phyloP scores from a whole-genome alignment of 2,329 filamentous ascomycete species.

The Neopestalotiopsis sp. region DNA sequence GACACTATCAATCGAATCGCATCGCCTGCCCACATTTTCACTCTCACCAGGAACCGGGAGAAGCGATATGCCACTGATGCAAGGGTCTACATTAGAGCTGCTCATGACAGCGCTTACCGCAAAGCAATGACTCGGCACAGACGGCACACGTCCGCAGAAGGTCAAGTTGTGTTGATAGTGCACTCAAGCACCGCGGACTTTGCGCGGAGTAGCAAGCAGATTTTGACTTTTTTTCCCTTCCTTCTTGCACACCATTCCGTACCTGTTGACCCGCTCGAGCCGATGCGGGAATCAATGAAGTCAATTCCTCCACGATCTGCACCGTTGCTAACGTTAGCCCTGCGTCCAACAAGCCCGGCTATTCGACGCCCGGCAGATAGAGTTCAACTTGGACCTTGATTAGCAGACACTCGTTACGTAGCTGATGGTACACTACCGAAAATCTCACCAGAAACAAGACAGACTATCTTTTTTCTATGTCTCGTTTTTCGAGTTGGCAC shows the following conservation, averaged over 20 bases:
- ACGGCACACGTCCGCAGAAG: background rate
- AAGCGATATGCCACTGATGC: background rate
- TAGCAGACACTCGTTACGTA: background rate
- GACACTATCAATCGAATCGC: background rate
- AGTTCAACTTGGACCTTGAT: background rate
- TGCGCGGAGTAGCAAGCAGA: background rate
- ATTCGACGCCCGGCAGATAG: background rate
- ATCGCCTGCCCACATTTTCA: background rate
- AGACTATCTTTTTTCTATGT: no score
- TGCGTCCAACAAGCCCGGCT: background rate
- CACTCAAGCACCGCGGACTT: no score
- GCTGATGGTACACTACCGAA: background rate
- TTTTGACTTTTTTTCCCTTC: background rate
- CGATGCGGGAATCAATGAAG: conserved; percentile 11
- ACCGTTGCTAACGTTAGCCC: background rate
- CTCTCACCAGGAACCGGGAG: background rate
- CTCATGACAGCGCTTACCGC: background rate
- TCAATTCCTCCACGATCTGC: conserved; percentile 1
- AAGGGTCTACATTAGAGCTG: conserved; percentile 6
- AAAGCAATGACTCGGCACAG: conserved; percentile 11
- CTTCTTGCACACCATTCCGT: no score
- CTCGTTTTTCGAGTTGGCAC: no score
- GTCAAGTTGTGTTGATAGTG: no score
- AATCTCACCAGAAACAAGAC: no score
- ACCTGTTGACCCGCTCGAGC: conserved; percentile 1